phyloP scores from a whole-genome alignment of 257 asterid species.

The Paulownia fortunei region DNA sequence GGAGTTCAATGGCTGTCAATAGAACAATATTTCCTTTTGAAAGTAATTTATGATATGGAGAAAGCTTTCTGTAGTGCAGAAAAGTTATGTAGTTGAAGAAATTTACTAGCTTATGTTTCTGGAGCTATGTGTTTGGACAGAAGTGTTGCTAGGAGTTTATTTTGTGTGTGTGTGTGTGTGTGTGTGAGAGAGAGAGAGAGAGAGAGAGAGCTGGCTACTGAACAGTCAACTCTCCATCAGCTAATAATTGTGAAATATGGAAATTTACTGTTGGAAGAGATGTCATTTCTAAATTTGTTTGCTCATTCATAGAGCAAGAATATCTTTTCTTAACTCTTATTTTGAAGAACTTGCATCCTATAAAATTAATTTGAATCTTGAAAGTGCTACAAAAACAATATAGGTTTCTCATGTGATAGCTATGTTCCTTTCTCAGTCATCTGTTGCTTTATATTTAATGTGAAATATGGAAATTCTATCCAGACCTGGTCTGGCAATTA shows the following conservation, averaged over 20 bases:
- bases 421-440: not conserved
- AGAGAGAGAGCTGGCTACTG: not conserved
- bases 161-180: too few relatives aligned
- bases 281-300: not conserved
- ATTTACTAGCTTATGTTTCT: conserved; percentile 7
- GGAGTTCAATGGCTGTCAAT: not conserved
- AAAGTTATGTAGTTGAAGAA: not conserved
- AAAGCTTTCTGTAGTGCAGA: not conserved
- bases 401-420: not conserved
- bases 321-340: not conserved
- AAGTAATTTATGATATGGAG: not conserved
- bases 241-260: not conserved
- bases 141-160: too few relatives aligned
- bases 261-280: not conserved
- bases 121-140: not conserved
- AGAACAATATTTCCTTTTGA: not conserved
- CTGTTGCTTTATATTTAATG: not conserved
- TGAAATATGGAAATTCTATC: conserved; percentile 2
- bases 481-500: not conserved
- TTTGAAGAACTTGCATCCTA: not conserved
- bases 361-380: not conserved
- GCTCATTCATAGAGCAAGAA: not conserved
- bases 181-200: too few relatives aligned
- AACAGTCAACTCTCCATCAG: not conserved
- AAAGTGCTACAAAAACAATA: not conserved